These are phyloP conservation scores for Pseudogymnoascus sp. DNA, from an alignment of 2,329 filamentous ascomycete species.

Conservation along the genomic window DNA sequence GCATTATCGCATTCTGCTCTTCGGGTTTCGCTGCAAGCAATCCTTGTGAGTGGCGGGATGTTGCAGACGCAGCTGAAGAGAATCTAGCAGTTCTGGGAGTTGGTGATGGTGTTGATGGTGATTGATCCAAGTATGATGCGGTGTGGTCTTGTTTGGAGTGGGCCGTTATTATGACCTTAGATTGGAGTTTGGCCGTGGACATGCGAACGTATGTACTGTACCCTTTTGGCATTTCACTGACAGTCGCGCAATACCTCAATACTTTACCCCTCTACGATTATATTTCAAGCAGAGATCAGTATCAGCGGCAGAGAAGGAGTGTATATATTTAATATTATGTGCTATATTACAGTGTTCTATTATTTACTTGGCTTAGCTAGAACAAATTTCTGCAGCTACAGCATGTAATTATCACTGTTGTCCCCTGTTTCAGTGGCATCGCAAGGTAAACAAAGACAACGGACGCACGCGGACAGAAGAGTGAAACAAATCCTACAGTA, in stretches of 20 bases:
- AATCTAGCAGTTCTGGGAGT: conserved; percentile 16
- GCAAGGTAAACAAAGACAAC: conserved; percentile 6
- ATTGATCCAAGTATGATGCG: conserved; percentile 1
- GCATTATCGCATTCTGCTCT: conserved; percentile 39
- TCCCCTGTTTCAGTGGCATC: background rate
- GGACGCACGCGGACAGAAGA: background rate
- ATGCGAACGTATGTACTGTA: conserved; percentile 4
- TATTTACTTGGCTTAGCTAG: background rate
- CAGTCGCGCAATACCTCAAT: background rate
- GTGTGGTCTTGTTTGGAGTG: conserved; percentile 7
- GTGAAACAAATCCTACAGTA: background rate
- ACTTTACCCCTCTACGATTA: background rate
- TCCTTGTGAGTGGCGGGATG: conserved; percentile 15
- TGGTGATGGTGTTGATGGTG: conserved; percentile 14
- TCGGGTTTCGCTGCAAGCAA: background rate
- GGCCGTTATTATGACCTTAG: conserved; percentile 6
- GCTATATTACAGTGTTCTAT: background rate
- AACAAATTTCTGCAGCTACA: background rate
- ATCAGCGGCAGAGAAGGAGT: background rate
- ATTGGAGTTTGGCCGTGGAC: conserved; percentile 3
- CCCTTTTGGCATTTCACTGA: background rate
- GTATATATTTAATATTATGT: background rate
- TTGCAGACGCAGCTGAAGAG: conserved; percentile 18
- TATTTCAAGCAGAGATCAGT: background rate
- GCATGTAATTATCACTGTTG: background rate